Evolutionary conservation across 805 yeast genomes (phyloP), one percentile per base, ranked within the genome.

Genomic region (Clavispora carvajalis): DNA sequence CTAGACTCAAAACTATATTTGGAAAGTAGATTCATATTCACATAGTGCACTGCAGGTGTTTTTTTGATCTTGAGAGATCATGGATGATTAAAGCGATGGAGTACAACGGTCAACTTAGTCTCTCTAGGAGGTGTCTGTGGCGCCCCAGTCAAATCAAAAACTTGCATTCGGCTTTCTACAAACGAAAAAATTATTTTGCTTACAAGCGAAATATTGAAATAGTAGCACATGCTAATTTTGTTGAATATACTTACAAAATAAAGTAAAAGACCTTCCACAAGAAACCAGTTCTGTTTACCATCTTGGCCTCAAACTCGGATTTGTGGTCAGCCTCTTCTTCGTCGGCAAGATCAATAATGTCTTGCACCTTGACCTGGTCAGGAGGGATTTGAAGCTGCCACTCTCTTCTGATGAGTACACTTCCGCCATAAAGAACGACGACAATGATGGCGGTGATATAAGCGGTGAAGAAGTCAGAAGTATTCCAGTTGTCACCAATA

Each of bases 381-480:
- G 28, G 19, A 17, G 29, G 24, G 15, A 10, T 18, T 22, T 22
- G 22, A 11, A 29, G 13, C 23, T 22, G n/a, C 31, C 31, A 39
- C 12, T 39, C 37, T 16, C 17, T 25, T 12, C 12, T 17, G 5
- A 21, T 22, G 15, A 33, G 11, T 11, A 38, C 6, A 7, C 17
- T 13, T 3, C 37, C 41, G 12, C 33, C 23, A 13, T 19, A 38
- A 9, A 38, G 10, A 23, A 38, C 41, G 10, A 25, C 22, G 5
- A 23, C 41, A 16, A 38, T 31, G 26, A 38, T 15, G 4, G 33
- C 17, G 19, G 41, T 38, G 22, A 38, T 17, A 33, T 38, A 38
- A n/a, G 41, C 41, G 3, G 37, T 18, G 33, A 38, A 38, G 33
- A 38, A 38, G 33, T 38, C 41, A 11, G 21, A 12, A 11, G 12